A percentile compares a stretch with the other conserved stretches of the same genome.
Conservation (phyloP, 108 stramenopile species). For the Cyclotella baltica region DNA sequence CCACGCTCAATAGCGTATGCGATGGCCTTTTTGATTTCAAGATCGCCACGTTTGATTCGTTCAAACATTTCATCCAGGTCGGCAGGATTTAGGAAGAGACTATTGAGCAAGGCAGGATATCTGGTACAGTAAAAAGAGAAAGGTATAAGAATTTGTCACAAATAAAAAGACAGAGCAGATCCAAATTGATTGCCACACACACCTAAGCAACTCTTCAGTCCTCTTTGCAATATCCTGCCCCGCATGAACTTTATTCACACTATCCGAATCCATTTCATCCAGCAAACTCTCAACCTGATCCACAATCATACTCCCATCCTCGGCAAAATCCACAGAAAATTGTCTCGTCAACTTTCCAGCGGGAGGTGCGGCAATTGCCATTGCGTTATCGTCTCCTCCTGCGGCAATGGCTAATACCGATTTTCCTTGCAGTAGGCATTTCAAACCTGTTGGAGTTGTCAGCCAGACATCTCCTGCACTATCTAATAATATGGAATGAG, state of each 20-base stretch:
- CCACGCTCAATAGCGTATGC: conserved; percentile 67
- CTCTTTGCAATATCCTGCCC: conserved; percentile 54
- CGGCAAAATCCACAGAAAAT: conserved; percentile 48
- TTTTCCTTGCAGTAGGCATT: conserved; percentile 43
- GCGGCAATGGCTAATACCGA: conserved; percentile 57
- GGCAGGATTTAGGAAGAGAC: conserved; percentile 68
- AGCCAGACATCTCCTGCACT: conserved; percentile 71
- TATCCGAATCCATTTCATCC: conserved; percentile 38
- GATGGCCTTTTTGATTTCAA: conserved; percentile 49
- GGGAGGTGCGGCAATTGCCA: conserved; percentile 53
- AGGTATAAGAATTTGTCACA: too few relatives aligned
- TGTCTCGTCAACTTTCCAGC: conserved; percentile 13
- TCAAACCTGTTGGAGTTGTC: conserved; percentile 43
- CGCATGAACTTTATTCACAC: conserved; percentile 18
- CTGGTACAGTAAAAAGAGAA: background rate
- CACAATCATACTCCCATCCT: conserved; percentile 38
- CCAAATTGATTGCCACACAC: too few relatives aligned
- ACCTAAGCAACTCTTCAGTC: conserved; percentile 69
- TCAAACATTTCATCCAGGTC: conserved; percentile 67
- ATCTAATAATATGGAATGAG: conserved; percentile 66
- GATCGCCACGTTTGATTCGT: conserved; percentile 37
- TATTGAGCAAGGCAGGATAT: conserved; percentile 68
- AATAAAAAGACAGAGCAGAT: too few relatives aligned
- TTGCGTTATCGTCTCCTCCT: conserved; percentile 59
- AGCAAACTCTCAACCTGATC: conserved; percentile 50